Evolutionary conservation across 225 moss, liverwort and hornwort genomes (phyloP).

Genomic region (Polytrichum formosum): DNA sequence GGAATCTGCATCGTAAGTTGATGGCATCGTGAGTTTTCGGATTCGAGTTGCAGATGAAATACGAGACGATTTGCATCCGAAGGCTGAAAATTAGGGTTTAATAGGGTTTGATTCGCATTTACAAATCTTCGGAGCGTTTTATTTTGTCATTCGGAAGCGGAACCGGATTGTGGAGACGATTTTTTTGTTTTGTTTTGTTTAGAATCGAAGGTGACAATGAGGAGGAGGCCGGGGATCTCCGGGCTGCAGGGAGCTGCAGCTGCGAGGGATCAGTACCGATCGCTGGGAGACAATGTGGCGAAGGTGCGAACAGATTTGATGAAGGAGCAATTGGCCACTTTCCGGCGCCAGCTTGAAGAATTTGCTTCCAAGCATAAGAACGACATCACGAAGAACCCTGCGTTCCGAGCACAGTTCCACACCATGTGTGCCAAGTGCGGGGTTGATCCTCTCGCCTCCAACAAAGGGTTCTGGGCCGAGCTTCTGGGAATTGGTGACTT

Average conservation of each 20-base stretch:
- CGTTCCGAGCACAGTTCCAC: slow-evolving; percentile 89
- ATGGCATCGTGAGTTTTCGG: too few relatives aligned
- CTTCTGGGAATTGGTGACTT: slow-evolving; percentile 92
- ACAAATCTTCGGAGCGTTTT: too few relatives aligned
- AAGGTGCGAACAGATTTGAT: slow-evolving; percentile 83
- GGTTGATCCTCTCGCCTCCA: slow-evolving; percentile 94
- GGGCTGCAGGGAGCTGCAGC: slow-evolving; percentile 82
- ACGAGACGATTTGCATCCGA: too few relatives aligned
- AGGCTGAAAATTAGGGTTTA: too few relatives aligned
- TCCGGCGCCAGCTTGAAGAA: slow-evolving; percentile 88
- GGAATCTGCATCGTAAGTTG: too few relatives aligned
- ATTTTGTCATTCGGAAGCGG: too few relatives aligned
- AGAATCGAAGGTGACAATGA: slow-evolving; percentile 30
- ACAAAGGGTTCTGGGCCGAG: slow-evolving; percentile 97
- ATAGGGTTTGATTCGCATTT: too few relatives aligned
- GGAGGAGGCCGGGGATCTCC: slow-evolving; percentile 80
- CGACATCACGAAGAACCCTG: slow-evolving; percentile 90
- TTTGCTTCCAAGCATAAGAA: slow-evolving; percentile 95
- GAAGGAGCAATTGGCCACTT: slow-evolving; percentile 91
- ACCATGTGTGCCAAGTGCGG: slow-evolving; percentile 94
- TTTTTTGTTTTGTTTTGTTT: too few relatives aligned
- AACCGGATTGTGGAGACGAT: too few relatives aligned
- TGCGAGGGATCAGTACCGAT: slow-evolving; percentile 73
- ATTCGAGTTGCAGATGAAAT: too few relatives aligned
- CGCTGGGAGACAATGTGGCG: slow-evolving; percentile 91